Evolutionary conservation across 768 basidiomycete genomes (phyloP), one percentile per base, ranked within the genome.

Genomic region (Gymnopilus junonius): DNA sequence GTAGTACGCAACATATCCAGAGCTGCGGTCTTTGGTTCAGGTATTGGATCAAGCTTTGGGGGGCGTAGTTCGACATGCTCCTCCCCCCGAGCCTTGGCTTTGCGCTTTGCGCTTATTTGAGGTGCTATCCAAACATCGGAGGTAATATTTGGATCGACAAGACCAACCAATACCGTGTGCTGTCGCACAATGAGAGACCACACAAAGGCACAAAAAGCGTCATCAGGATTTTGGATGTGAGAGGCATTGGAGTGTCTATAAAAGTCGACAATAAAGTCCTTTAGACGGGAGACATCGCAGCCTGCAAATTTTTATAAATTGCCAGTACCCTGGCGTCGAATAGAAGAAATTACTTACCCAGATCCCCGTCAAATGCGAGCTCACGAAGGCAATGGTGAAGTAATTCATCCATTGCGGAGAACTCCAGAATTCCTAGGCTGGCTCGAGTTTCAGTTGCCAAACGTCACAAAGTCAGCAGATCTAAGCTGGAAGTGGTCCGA

Each of bases 281-380:
- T 82, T 53, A 95, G 75, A 45, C 92, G 86, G n/a, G 86, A 85
- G 51, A 87, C 82, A 67, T 89, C 81, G 71, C 89, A 94, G 2
- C 94, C 94, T 95, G 68, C 46, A 40, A 57, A 65, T 65, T 64
- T 51, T n/a, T 60, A 35, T 55, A 74, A 6, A 76, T 76, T 76
- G 72, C 74, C 77, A 75, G 74, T 73, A 62, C n/a, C 29, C n/a
- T 14, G 10, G 23, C 25, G 11, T 32, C 8, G 61, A 59, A 40
- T 59, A 40, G 58, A n/a, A 21, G 20, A 14, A 29, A 1, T 4
- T 59, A 84, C 90, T 80, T 75, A 95, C 94, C 94, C 43, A 93
- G 81, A 73, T 95, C 93, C 5, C 94, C 94, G 70, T 95, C 94
- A 75, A 95, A 95, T 5, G 95, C 87, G 31, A 97, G 81, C 74